Evolutionary conservation across 257 asterid species (phyloP).

Genomic region (Galeopsis tetrahit): DNA sequence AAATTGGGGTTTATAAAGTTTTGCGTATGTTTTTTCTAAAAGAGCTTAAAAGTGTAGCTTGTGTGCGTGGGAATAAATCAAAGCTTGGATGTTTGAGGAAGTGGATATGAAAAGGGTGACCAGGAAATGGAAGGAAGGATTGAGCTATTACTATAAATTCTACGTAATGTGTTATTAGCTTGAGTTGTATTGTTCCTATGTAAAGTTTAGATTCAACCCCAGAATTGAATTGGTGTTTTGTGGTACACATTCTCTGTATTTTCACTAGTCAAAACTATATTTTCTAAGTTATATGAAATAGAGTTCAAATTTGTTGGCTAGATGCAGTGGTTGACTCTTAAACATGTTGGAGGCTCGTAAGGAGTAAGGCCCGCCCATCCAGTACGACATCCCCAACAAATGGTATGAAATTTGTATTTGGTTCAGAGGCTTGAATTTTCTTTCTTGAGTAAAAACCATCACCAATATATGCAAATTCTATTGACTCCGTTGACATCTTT

Average conservation of each 20-base stretch:
- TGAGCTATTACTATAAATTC: too few species aligned
- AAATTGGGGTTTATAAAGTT: constrained; percentile 2
- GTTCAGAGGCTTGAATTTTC: constrained; percentile 2
- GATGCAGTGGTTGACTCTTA: neutral
- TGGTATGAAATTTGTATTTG: constrained; percentile 8
- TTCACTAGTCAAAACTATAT: neutral
- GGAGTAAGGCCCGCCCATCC: too few species aligned
- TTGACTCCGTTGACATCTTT: neutral
- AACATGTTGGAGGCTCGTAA: neutral
- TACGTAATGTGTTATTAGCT: too few species aligned
- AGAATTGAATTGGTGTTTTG: too few species aligned
- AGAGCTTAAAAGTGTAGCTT: constrained; percentile 12
- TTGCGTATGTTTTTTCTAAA: neutral
- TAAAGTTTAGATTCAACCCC: too few species aligned
- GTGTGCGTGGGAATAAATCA: too few species aligned
- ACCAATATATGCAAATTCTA: neutral
- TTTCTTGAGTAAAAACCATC: neutral
- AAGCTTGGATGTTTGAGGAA: constrained; percentile 12
- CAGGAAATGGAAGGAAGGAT: neutral
- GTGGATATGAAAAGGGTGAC: neutral
- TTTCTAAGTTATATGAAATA: neutral
- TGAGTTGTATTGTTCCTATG: too few species aligned
- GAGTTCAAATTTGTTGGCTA: neutral
- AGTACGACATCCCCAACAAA: neutral
- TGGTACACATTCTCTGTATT: neutral